Conservation (phyloP, 2,329 filamentous ascomycete genomes). For the Cytospora schulzeri region DNA sequence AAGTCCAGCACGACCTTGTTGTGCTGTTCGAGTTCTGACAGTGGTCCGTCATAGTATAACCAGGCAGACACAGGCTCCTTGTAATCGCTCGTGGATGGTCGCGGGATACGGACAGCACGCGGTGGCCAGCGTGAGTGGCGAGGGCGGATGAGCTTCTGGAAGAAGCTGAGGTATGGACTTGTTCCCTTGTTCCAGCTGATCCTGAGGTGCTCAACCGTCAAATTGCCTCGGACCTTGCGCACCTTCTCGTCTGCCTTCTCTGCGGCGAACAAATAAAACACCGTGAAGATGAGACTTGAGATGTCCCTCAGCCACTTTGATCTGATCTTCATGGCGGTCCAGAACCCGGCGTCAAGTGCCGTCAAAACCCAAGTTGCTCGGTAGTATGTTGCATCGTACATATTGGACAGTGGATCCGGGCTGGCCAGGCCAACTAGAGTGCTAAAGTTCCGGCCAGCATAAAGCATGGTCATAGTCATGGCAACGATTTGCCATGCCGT, state of each 20-base stretch:
- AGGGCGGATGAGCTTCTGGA: slow-evolving; percentile 74
- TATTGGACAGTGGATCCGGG: slow-evolving; percentile 89
- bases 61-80: slow-evolving; percentile 80
- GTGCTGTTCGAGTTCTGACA: slow-evolving; percentile 75
- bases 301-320: slow-evolving; percentile 79
- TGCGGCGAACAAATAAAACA: slow-evolving; percentile 90
- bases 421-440: slow-evolving; percentile 89
- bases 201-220: slow-evolving; percentile 89
- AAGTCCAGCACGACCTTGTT: slow-evolving; percentile 83
- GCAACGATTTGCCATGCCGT: slow-evolving; percentile 90
- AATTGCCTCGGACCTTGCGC: slow-evolving; percentile 78
- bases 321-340: slow-evolving; percentile 94
- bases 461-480: slow-evolving; percentile 86
- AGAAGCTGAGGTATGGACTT: slow-evolving; percentile 77
- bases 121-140: slow-evolving; percentile 80
- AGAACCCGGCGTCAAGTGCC: slow-evolving; percentile 93
- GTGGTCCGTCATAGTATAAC: slow-evolving; percentile 91
- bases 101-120: slow-evolving; percentile 78
- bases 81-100: slow-evolving; percentile 79
- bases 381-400: slow-evolving; percentile 92
- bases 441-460: slow-evolving; percentile 89
- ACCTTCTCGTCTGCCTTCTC: slow-evolving; percentile 97
- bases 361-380: slow-evolving; percentile 96
- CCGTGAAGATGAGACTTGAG: slow-evolving; percentile 78
- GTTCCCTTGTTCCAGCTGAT: slow-evolving; percentile 95